phyloP scores from a whole-genome alignment of 2,329 filamentous ascomycete genomes.

The Lecanoromycetidae sp. region DNA sequence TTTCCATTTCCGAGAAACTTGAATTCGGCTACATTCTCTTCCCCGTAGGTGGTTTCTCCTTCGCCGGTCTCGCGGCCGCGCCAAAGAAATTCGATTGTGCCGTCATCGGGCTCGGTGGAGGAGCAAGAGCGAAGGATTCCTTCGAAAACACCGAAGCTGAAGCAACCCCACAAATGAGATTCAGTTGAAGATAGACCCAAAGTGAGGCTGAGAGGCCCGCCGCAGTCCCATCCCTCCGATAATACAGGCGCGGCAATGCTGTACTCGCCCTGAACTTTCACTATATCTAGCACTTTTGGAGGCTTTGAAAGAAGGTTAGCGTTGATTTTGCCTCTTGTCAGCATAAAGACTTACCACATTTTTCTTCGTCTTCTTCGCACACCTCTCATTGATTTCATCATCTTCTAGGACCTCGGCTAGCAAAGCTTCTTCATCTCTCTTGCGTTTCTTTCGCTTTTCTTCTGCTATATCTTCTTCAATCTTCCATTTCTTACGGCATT shows the following conservation, averaged over 20 bases:
- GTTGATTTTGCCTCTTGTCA: not conserved
- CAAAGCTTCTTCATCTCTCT: constrained; percentile 1
- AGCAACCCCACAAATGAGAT: constrained; percentile 18
- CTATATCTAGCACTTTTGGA: not conserved
- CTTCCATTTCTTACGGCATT: constrained; percentile 40
- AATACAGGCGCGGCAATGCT: not conserved
- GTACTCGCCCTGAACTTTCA: not conserved
- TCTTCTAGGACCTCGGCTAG: not conserved
- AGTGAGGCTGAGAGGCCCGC: not conserved
- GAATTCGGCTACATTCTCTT: constrained; percentile 6
- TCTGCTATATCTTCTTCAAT: constrained; percentile 32
- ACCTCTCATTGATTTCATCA: too few relatives aligned
- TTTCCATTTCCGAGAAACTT: constrained; percentile 10
- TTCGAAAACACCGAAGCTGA: constrained; percentile 12
- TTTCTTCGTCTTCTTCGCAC: not conserved
- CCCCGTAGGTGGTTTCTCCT: constrained; percentile 7
- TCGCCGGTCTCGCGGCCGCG: constrained; percentile 12
- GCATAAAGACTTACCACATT: not conserved
- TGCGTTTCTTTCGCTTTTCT: not conserved
- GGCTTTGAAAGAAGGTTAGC: not conserved
- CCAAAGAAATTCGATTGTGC: constrained; percentile 8
- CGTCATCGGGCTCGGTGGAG: not conserved
- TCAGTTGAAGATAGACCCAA: not conserved
- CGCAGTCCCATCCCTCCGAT: not conserved
- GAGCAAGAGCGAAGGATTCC: constrained; percentile 5